Evolutionary conservation across 1,284 basidiomycete species (phyloP).

Genomic region (Pseudozyma thailandica): DNA sequence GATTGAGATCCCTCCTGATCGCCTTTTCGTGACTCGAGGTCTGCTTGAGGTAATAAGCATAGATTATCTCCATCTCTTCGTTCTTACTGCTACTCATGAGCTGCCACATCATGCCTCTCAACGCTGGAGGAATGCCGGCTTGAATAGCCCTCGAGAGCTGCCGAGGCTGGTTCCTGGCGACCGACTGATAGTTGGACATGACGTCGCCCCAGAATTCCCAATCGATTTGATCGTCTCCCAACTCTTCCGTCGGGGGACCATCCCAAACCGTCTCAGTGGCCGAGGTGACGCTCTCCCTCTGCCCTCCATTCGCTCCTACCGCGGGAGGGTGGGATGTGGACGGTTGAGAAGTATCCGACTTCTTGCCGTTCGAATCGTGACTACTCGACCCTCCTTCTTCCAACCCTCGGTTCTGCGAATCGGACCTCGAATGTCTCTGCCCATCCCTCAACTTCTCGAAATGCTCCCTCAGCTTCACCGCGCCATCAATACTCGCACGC

Average conservation of each 20-base stretch:
- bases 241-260: constrained; percentile 39
- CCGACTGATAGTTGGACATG: constrained; percentile 73
- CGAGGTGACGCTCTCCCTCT: constrained; percentile 5
- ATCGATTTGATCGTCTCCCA: constrained; percentile 63
- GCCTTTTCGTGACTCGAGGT: constrained; percentile 89
- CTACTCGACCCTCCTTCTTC: constrained; percentile 8
- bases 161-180: constrained; percentile 71
- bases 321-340: background rate
- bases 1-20: constrained; percentile 84
- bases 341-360: background rate
- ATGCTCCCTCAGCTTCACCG: constrained; percentile 60
- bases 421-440: constrained; percentile 23
- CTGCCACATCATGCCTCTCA: constrained; percentile 97
- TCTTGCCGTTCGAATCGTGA: constrained; percentile 3
- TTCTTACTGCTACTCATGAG: constrained; percentile 93
- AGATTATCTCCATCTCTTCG: constrained; percentile 83
- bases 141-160: constrained; percentile 90
- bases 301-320: background rate
- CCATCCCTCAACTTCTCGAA: constrained; percentile 60
- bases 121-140: constrained; percentile 83
- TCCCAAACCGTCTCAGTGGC: constrained; percentile 17
- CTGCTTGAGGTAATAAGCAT: constrained; percentile 83
- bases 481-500: constrained; percentile 58
- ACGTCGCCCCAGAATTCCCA: constrained; percentile 96
- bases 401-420: constrained; percentile 24